These are phyloP conservation scores for Rhynchospora breviuscula DNA, from an alignment of 176 grass and related monocot genomes.

Conservation along the genomic window DNA sequence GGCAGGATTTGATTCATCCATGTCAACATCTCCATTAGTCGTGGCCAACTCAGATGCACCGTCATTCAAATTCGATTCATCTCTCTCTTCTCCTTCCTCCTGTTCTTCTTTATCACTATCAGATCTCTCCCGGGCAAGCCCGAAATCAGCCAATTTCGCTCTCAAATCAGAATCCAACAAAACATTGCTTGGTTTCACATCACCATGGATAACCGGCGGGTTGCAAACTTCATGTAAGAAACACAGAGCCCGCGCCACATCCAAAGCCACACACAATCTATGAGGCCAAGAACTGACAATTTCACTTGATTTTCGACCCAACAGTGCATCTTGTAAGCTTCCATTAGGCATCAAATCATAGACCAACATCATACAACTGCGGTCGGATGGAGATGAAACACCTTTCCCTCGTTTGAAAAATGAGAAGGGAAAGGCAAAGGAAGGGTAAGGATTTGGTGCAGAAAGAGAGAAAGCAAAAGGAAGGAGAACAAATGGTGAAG, in stretches of 20 bases:
- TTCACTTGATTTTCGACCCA: constrained; percentile 60
- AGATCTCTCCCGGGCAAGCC: constrained; percentile 59
- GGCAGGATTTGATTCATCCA: constrained; percentile 44
- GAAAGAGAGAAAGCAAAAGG: constrained; percentile 67
- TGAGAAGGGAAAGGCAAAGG: constrained; percentile 9
- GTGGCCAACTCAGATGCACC: constrained; percentile 45
- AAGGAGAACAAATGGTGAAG: constrained; percentile 36
- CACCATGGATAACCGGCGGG: constrained; percentile 82
- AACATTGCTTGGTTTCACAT: constrained; percentile 96
- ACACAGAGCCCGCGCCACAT: constrained; percentile 69
- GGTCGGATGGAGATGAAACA: background rate
- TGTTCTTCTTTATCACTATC: constrained; percentile 33
- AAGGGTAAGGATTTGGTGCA: constrained; percentile 16
- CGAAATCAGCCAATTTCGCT: constrained; percentile 83
- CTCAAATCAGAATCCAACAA: constrained; percentile 60
- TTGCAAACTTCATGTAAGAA: constrained; percentile 72
- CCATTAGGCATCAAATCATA: constrained; percentile 98
- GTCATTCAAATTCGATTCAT: constrained; percentile 44
- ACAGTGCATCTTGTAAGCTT: constrained; percentile 85
- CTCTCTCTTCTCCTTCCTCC: constrained; percentile 27
- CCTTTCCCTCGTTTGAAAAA: background rate
- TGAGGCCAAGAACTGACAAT: constrained; percentile 53
- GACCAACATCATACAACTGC: constrained; percentile 65
- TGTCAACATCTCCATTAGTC: constrained; percentile 21
- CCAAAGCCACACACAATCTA: constrained; percentile 59